phyloP scores from a whole-genome alignment of 352 stramenopile species.

The Globisporangium nagaii region DNA sequence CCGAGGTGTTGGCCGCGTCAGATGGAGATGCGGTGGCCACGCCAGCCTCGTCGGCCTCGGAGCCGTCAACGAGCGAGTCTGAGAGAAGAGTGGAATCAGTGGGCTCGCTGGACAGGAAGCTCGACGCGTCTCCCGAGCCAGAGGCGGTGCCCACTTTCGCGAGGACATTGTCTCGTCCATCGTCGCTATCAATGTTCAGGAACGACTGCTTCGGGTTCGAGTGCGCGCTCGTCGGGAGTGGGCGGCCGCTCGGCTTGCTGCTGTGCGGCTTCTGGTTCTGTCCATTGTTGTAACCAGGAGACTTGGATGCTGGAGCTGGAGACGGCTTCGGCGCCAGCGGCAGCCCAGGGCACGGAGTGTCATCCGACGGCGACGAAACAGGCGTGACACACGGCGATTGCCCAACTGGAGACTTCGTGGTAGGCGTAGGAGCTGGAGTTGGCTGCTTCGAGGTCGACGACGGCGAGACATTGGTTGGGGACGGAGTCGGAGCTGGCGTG shows the following conservation, averaged over 20 bases:
- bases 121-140: no score
- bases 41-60: neutral
- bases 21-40: neutral
- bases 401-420: neutral
- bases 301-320: neutral
- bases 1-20: neutral
- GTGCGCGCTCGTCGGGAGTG: neutral
- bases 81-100: neutral
- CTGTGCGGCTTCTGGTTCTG: no score
- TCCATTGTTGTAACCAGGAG: no score
- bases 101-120: no score
- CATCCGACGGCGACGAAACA: neutral
- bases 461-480: neutral
- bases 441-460: neutral
- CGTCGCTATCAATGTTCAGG: neutral
- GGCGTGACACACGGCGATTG: neutral
- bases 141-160: neutral
- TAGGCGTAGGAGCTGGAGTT: neutral
- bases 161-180: neutral
- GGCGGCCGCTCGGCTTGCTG: neutral
- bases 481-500: neutral
- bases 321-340: neutral
- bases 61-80: neutral
- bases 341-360: neutral
- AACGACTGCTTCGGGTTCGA: constrained; percentile 4